A percentile compares a stretch with the other conserved stretches of the same genome.
phyloP scores from a whole-genome alignment of 495 filamentous ascomycete genomes.

The Hyaloscypha variabilis region DNA sequence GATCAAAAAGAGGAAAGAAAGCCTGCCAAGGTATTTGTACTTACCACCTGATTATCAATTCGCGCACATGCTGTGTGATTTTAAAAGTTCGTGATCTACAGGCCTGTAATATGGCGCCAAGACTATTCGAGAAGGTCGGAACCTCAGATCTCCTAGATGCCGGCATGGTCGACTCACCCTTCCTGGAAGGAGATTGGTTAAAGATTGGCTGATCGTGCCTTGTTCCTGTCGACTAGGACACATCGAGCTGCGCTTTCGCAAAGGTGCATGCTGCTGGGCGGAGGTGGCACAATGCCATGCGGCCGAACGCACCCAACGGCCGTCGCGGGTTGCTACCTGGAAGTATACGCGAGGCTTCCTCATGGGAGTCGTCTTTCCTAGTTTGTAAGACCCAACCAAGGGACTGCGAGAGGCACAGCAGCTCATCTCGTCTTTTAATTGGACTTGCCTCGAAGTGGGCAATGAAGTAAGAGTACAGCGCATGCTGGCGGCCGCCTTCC shows the following conservation, averaged over 20 bases:
- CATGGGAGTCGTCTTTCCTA: background rate
- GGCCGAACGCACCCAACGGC: background rate
- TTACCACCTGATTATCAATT: background rate
- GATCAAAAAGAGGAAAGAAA: background rate
- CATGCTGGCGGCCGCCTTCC: background rate
- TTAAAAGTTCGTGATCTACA: background rate
- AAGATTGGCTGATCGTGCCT: background rate
- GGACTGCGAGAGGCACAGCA: background rate
- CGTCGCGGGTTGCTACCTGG: background rate
- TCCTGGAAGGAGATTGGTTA: background rate
- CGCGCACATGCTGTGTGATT: background rate
- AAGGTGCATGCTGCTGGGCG: background rate
- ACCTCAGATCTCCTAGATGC: background rate
- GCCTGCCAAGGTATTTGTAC: background rate
- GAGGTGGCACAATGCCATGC: background rate
- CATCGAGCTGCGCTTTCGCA: background rate
- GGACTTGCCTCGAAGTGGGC: background rate
- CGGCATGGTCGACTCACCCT: background rate
- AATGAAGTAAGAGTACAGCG: background rate
- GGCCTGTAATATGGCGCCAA: background rate
- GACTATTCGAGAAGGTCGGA: background rate
- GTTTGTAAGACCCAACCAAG: background rate
- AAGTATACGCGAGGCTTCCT: background rate
- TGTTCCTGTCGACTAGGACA: background rate
- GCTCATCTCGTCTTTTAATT: background rate